Evolutionary conservation across 805 yeast species (phyloP), one percentile per base, ranked within the genome.

Genomic region (Metschnikowia lunata): DNA sequence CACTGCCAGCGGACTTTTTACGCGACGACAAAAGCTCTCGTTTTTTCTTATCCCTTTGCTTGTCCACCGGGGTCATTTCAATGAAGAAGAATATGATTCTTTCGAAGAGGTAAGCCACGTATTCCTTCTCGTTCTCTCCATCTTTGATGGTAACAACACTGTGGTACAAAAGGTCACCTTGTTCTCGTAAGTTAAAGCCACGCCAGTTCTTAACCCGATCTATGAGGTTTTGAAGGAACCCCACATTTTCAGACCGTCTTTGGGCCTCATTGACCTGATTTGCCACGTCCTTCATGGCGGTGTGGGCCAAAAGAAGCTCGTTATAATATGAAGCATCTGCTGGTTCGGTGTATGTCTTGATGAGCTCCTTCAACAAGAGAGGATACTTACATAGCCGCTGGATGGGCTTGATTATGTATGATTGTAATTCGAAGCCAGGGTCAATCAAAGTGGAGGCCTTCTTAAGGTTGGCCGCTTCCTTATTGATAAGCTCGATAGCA

Each of bases 301-400:
- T 79, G 43, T 79, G 69, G 2, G 97, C 97, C 43, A 76, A 63
- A 26, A 76, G 69, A 28, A 91, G 69, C 61, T 91, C 98, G 48
- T 75, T 78, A 56, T 79, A 80, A 43, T 46, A 45, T 2, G 51
- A 39, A 12, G 57, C 48, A 35, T 51, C 54, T 8, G 46, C 31
- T 47, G 62, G 54, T 9, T 66, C 61, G 2, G 60, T 46, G 9
- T 88, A 78, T 39, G 72, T 61, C 60, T 88, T 88, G 40, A 87
- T 62, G 42, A 93, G 71, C 59, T 88, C 93, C 55, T 78, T 80
- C 41, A 93, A 66, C 39, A 93, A 71, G 40, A 93, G 67, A 1
- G 98, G 99, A 63, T 93, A 93, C 62, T 90, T 88, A 73, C 97
- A 88, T n/a, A 93, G 75, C 51, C 99, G 78, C 69, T 93, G 99